Percentiles rank a stretch among this genome's conserved stretches.
These are phyloP conservation scores for Baudoinia panamericana DNA, from an alignment of 495 filamentous ascomycete species.

Conservation along the genomic window DNA sequence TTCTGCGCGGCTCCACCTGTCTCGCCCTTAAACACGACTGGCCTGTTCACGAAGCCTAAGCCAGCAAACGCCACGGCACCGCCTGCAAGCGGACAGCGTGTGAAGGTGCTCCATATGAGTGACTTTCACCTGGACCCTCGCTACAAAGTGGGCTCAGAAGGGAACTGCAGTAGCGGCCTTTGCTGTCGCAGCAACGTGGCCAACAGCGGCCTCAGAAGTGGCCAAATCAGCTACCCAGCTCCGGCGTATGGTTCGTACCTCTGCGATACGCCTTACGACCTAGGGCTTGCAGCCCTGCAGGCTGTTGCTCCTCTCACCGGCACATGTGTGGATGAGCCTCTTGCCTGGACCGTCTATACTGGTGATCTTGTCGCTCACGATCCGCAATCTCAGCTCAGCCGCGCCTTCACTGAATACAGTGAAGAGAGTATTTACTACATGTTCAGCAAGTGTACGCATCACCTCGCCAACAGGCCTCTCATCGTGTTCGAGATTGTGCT, in stretches of 20 bases:
- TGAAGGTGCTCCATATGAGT: slow-evolving; percentile 48
- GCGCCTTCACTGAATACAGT: slow-evolving; percentile 37
- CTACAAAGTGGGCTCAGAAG: slow-evolving; percentile 42
- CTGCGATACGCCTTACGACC: slow-evolving; percentile 48
- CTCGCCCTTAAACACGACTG: slow-evolving; percentile 32
- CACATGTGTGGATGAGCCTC: slow-evolving; percentile 30
- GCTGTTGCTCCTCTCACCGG: slow-evolving; percentile 45
- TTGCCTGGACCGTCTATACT: slow-evolving; percentile 43
- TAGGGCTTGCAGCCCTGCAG: slow-evolving; percentile 44
- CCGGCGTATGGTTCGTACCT: slow-evolving; percentile 41
- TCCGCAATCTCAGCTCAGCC: slow-evolving; percentile 33
- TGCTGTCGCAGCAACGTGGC: slow-evolving; percentile 41
- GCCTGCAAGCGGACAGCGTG: slow-evolving; percentile 36
- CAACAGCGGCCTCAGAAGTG: slow-evolving; percentile 25
- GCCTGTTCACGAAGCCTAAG: slow-evolving; percentile 44
- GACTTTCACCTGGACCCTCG: slow-evolving; percentile 50
- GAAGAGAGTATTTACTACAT: slow-evolving; percentile 40
- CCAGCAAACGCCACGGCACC: slow-evolving; percentile 34
- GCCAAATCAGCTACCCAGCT: slow-evolving; percentile 35
- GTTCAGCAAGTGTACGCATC: slow-evolving; percentile 41
- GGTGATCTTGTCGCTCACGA: slow-evolving; percentile 47
- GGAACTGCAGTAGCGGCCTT: slow-evolving; percentile 40
- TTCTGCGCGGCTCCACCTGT: slow-evolving; percentile 39
- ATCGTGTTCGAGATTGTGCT: no score
- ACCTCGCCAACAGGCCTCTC: no score